Evolutionary conservation across 2,329 filamentous ascomycete species (phyloP), one percentile per base, ranked within the genome.

Genomic region (Cordyceps militaris): DNA sequence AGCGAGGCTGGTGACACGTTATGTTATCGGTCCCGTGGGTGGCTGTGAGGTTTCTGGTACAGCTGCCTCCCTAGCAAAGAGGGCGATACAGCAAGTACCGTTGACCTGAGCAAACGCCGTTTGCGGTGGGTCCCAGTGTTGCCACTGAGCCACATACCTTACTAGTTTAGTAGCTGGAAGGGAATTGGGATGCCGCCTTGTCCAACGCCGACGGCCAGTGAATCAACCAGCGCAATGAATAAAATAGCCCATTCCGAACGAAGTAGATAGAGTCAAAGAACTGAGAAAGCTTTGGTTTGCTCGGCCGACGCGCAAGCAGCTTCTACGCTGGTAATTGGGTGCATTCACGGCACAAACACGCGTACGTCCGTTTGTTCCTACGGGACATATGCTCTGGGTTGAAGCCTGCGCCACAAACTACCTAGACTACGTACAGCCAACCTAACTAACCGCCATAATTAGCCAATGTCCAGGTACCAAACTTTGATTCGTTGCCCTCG

Each of bases 21-120:
- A n/a, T 21, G 28, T 32, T 50, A 11, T 8, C n/a, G n/a, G n/a
- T 51, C 14, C n/a, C n/a, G 4, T 38, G 16, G 16, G 57, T 51
- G 19, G 50, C 63, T 60, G 57, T 3, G 14, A 53, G 23, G 68
- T 69, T 56, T 49, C 51, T 1, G 51, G 51, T 69, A 70, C 68
- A 50, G 58, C 11, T 1, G 19, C 48, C 16, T 52, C 59, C 53
- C 28, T 59, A 59, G 26, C 14, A 21, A 7, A 16, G n/a, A 1
- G n/a, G 34, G 53, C 38, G 32, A 32, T 19, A 53, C 42, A 23
- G 3, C 8, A 47, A n/a, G 58, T 60, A 60, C 32, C 23, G 9
- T 16, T 6, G 47, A 59, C 58, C 10, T 57, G 14, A 11, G 4
- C 34, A 50, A 28, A 42, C 23, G 40, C 56, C 57, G 51, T 51